Evolutionary conservation across 2,329 filamentous ascomycete species (phyloP), one percentile per base, ranked within the genome.

Genomic region (Parafenestella ontariensis): DNA sequence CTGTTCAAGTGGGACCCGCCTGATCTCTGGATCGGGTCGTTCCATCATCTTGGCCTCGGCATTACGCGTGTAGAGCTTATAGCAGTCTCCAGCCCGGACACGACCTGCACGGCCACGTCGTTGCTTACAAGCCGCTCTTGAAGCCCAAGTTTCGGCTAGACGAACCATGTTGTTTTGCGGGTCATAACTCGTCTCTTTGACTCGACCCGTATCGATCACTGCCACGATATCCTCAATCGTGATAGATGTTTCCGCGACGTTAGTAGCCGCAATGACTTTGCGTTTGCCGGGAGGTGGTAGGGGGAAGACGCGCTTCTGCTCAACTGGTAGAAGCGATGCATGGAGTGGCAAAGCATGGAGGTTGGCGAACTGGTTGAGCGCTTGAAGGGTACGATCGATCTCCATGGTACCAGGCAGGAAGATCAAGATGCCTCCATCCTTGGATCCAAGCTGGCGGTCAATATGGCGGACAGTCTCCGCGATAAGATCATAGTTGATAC

Each of bases 161-260:
- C 91, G 92, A 39, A 96, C 89, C 88, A 98, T 96, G 71, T 96
- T 96, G 72, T 89, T 96, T 59, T 89, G 85, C 0, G 92, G 87
- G 72, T 98, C 95, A 67, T 93, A 98, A 71, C 91, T 94, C 0
- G 93, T 99, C 76, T 99, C 94, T 72, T 99, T 99, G 55, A 99
- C 95, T 48, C 92, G 88, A 24, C 95, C 95, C 10, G 90, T 95
- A 73, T 99, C 95, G 59, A 99, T 94, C 41, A 99, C 95, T 2
- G 91, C 94, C 2, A 98, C 90, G 48, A 99, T 91, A 71, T 99
- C 95, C 71, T 97, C 93, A 56, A 99, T 99, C 0, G 95, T 99
- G 73, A 99, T 98, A 2, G 95, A 98, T 0, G 95, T 99, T 75
- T 99, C 95, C 1, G 95, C 95, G 2, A 99, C 94, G 68, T 99